Evolutionary conservation across 2,329 filamentous ascomycete species (phyloP).

Genomic region (Ophiocordyceps australis): DNA sequence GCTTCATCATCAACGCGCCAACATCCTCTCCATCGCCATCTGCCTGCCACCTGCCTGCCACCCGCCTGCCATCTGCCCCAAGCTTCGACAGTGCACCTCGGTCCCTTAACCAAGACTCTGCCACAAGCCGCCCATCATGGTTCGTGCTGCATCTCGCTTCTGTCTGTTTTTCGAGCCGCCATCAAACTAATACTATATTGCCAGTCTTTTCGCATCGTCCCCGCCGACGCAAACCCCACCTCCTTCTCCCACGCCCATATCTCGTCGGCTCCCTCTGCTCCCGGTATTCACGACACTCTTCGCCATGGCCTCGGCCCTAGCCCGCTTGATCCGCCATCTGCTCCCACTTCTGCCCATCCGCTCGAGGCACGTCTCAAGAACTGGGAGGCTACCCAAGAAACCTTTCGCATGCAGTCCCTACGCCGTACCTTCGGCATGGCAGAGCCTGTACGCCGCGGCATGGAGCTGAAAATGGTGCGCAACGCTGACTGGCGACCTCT

Average conservation of each 20-base stretch:
- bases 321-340: constrained; percentile 24
- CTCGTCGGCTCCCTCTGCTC: constrained; percentile 70
- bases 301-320: constrained; percentile 63
- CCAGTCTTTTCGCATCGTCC: constrained; percentile 80
- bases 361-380: constrained; percentile 77
- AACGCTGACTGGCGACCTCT: constrained; percentile 66
- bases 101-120: too few species aligned
- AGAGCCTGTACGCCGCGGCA: constrained; percentile 78
- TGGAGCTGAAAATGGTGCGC: constrained; percentile 83
- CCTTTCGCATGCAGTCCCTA: constrained; percentile 73
- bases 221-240: constrained; percentile 45
- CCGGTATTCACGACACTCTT: constrained; percentile 84
- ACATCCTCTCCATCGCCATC: too few species aligned
- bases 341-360: constrained; percentile 54
- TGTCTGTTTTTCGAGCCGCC: background rate
- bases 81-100: too few species aligned
- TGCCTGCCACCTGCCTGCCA: too few species aligned
- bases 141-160: background rate
- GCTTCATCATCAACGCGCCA: too few species aligned
- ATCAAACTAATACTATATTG: background rate
- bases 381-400: constrained; percentile 83
- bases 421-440: constrained; percentile 79
- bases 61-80: too few species aligned
- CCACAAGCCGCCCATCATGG: constrained; percentile 1
- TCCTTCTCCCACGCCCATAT: constrained; percentile 46